Base-by-base conservation (phyloP, 345 rosid species). In the Corchorus capsularis region DNA sequence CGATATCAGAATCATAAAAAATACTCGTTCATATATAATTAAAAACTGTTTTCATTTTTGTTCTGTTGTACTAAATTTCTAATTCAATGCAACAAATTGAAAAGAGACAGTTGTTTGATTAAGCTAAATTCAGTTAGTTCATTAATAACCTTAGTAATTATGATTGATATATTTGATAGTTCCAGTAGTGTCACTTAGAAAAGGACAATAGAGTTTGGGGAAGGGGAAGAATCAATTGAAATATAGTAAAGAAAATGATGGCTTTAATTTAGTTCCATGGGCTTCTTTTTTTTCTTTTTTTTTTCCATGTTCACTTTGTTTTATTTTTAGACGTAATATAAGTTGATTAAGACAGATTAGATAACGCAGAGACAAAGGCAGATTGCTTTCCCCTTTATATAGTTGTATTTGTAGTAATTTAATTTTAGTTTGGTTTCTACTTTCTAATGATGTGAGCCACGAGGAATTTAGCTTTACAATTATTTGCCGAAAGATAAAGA, bases 401-500 rank as follows among this genome's bases (percentile, higher is more conserved):
- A 6, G 8, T 9, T 41, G 43, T 14, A 1, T 62, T 62, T 62
- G 1, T 37, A 13, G 16, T 39, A 63, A 49, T 17, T 65, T 43
- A 27, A 27, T 65, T 19, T 43, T 20, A 20, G 6, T 45, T 66
- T 46, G 53, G 20, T 20, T 12, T 43, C 54, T 11, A 0, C 22
- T 19, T 43, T 19, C 0, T 43, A 41, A 43, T 19, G 20, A 49
- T 50, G 39, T 50, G 60, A 50, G 27, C 43, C 46, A 50, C 60
- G 16, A 32, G 14, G 60, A 39, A 14, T 1, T 7, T 32, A 8
- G 4, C 5, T 69, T 69, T 50, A 10, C 37, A 15, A 50, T 35
- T 61, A 34, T 53, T 1, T 69, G 47, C 61, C 46, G 46, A 52
- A 69, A 52, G 59, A 50, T 50, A 16, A 69, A 16, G 57, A 69